A percentile compares a stretch with the other conserved stretches of the same genome.
Conservation (phyloP, 2,329 filamentous ascomycete species). For the Phialocephala sp. region DNA sequence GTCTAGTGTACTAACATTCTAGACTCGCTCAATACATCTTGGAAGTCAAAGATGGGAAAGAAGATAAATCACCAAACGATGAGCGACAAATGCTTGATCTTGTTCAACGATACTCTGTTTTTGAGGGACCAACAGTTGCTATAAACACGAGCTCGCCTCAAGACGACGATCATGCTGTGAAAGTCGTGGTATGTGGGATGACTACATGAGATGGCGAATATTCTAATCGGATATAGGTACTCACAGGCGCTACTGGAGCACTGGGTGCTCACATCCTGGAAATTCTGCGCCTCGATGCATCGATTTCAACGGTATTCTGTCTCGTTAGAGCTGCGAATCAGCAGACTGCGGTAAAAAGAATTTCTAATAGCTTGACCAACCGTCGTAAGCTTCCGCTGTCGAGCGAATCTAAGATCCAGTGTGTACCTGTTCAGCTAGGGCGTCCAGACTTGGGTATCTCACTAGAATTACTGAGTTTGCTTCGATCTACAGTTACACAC, state of each 20-base stretch:
- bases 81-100: constrained; percentile 49
- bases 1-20: background rate
- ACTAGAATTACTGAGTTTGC: constrained; percentile 45
- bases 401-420: constrained; percentile 43
- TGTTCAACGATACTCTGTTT: constrained; percentile 51
- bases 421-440: constrained; percentile 55
- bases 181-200: background rate
- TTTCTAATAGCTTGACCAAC: constrained; percentile 49
- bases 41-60: constrained; percentile 42
- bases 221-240: constrained; percentile 37
- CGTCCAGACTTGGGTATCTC: constrained; percentile 54
- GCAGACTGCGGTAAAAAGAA: constrained; percentile 50
- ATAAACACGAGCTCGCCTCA: background rate
- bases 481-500: constrained; percentile 52
- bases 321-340: constrained; percentile 56
- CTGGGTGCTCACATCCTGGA: constrained; percentile 58
- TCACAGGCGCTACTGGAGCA: constrained; percentile 57
- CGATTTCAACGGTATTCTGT: constrained; percentile 57
- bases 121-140: constrained; percentile 25
- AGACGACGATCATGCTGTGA: background rate
- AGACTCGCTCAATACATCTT: constrained; percentile 39
- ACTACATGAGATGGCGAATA: background rate
- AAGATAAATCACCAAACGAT: constrained; percentile 33
- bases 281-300: constrained; percentile 46
- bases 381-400: constrained; percentile 42